phyloP scores from a whole-genome alignment of 805 yeast genomes.

The Metschnikowia picachoensis region DNA sequence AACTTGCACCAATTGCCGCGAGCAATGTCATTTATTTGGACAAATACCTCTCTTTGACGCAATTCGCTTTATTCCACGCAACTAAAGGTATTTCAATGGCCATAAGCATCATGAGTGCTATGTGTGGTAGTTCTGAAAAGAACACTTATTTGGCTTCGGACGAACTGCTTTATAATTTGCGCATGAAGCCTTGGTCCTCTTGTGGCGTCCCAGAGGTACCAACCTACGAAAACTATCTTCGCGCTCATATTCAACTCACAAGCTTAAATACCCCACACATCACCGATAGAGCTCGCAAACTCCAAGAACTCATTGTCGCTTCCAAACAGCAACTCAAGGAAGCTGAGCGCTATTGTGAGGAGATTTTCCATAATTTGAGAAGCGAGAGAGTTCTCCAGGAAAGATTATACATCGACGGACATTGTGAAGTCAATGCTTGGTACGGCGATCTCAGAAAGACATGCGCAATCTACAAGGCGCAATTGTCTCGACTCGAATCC shows the following conservation, averaged over 20 bases:
- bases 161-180: slow-evolving; percentile 36
- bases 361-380: slow-evolving; percentile 8
- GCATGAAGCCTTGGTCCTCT: slow-evolving; percentile 76
- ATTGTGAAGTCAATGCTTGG: slow-evolving; percentile 7
- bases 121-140: neutral
- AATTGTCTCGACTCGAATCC: slow-evolving; percentile 1
- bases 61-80: slow-evolving; percentile 18
- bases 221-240: slow-evolving; percentile 34
- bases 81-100: slow-evolving; percentile 20
- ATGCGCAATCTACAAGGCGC: slow-evolving; percentile 12
- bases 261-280: no score
- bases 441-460: slow-evolving; percentile 10
- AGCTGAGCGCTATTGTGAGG: slow-evolving; percentile 4
- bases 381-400: slow-evolving; percentile 3
- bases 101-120: slow-evolving; percentile 5
- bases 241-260: no score
- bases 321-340: neutral
- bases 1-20: slow-evolving; percentile 34
- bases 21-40: slow-evolving; percentile 22
- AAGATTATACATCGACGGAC: slow-evolving; percentile 2
- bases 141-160: slow-evolving; percentile 2
- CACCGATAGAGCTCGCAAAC: neutral
- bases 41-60: slow-evolving; percentile 19
- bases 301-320: neutral
- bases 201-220: slow-evolving; percentile 77